phyloP scores from a whole-genome alignment of 2,329 filamentous ascomycete genomes.

The Cladobotryum mycophilum region DNA sequence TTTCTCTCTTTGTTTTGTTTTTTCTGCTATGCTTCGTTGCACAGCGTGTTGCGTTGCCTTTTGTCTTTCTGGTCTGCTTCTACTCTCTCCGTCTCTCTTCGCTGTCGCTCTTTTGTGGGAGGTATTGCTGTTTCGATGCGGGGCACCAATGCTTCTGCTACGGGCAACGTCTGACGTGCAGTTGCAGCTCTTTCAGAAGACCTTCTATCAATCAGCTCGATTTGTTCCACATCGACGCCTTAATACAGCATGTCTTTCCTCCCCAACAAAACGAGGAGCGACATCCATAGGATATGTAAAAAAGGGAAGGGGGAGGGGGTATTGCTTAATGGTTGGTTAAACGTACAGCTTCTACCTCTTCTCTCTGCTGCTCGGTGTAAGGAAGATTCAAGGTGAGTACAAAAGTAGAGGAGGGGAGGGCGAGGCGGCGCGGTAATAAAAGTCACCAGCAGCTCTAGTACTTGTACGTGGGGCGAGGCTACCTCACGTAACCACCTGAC shows the following conservation, averaged over 20 bases:
- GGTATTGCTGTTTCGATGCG: conserved; percentile 8
- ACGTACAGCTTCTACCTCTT: conserved; percentile 10
- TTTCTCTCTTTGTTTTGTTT: not conserved
- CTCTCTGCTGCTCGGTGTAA: conserved; percentile 11
- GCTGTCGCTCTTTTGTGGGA: not conserved
- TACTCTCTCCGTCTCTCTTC: not conserved
- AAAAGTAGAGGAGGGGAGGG: conserved; percentile 12
- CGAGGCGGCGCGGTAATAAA: conserved; percentile 13
- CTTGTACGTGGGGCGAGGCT: conserved; percentile 9
- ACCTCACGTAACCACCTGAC: conserved; percentile 12
- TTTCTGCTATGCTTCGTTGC: not conserved
- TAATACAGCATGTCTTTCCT: not conserved
- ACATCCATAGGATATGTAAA: not conserved
- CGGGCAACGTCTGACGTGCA: conserved; percentile 5
- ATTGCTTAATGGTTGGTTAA: not conserved
- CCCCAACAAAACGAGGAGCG: not conserved
- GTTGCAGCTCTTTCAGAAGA: conserved; percentile 2
- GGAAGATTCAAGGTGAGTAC: conserved; percentile 12
- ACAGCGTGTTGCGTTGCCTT: not conserved
- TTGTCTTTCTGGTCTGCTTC: not conserved
- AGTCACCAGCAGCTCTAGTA: conserved; percentile 8
- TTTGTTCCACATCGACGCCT: not conserved
- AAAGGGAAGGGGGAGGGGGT: not conserved
- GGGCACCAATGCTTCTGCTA: conserved; percentile 9
- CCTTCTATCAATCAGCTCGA: conserved; percentile 9